A percentile compares a stretch with the other conserved stretches of the same genome.
Conservation (phyloP, 257 asterid species). For the Solanum microdontum region DNA sequence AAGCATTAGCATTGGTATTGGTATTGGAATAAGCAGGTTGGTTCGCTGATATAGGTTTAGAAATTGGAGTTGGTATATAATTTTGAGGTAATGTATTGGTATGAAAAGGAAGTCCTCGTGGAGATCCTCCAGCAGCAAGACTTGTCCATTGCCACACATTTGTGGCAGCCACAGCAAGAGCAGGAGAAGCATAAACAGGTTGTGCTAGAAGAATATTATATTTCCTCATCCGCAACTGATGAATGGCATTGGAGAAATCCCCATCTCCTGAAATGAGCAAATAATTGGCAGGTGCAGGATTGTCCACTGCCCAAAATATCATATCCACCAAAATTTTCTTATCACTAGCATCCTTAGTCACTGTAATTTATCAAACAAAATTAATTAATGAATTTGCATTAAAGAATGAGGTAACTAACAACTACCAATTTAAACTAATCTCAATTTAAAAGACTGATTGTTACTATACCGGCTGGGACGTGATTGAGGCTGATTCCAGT, state of each 20-base stretch:
- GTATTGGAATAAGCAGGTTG: not conserved
- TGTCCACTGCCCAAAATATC: slow-evolving; percentile 54
- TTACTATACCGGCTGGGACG: slow-evolving; percentile 61
- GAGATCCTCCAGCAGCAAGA: slow-evolving; percentile 27
- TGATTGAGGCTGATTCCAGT: slow-evolving; percentile 83
- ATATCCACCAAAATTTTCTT: slow-evolving; percentile 39
- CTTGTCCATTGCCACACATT: slow-evolving; percentile 45
- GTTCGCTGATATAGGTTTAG: not conserved
- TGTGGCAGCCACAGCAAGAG: slow-evolving; percentile 41
- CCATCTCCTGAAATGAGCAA: slow-evolving; percentile 43
- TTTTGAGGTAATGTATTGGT: not conserved
- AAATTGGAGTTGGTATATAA: not conserved
- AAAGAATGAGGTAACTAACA: not conserved
- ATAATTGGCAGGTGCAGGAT: slow-evolving; percentile 55
- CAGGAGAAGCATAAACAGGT: slow-evolving; percentile 28
- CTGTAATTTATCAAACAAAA: slow-evolving; percentile 9
- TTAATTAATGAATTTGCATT: not conserved
- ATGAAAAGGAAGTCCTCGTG: not conserved
- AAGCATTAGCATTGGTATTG: not conserved
- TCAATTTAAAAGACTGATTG: not conserved
- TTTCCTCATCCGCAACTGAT: slow-evolving; percentile 38
- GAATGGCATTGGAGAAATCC: slow-evolving; percentile 44
- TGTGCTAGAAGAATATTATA: slow-evolving; percentile 52
- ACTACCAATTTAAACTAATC: not conserved
- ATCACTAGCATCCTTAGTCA: slow-evolving; percentile 44